Base-by-base conservation (phyloP, 306 rosid genomes). In the Prunus armeniaca region DNA sequence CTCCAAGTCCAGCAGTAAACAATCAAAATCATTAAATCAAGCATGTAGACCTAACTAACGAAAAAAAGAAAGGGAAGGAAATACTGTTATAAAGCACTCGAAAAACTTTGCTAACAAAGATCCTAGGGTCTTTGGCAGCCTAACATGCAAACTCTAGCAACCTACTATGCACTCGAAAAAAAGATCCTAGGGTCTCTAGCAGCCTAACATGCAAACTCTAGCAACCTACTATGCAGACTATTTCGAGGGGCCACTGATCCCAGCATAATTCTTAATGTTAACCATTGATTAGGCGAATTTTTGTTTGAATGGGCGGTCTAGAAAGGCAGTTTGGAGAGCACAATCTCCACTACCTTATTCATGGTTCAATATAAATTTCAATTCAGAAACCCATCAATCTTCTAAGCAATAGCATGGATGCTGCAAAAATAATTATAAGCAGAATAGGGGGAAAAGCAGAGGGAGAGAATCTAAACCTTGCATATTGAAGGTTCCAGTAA, bases 401-500 rank as follows among this genome's bases (percentile, higher is more conserved):
- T 46, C 47, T 22, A 56, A 46, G 65, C 65, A 24, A 25, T 60
- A 14, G 20, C 22, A 52, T 18, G 58, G 58, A 52, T 18, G 58
- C 9, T 18, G 17, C 58, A 18, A 52, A 52, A 38, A 38, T 6
- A 38, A 17, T 18, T 18, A 52, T 17, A 52, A 52, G 22, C 58
- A 18, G 17, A 52, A 47, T 11, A 11, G 17, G 15, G 1, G 11
- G 0, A 67, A 51, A 76, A 61, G 2, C 3, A 47, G 13, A 65
- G 75, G 27, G 52, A 58, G 43, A 71, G 56, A 45, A 82, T 60
- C 18, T 65, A 19, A 79, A 96, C 98, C 97, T 91, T 51, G 98
- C 97, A 70, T 88, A 96, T 80, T 92, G 97, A 71, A 96, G 98
- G 80, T 93, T 91, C 99, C 99, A 96, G 80, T 92, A 83, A 77